Base-by-base conservation (phyloP, 768 basidiomycete genomes). In the Phlebiopsis gigantea region DNA sequence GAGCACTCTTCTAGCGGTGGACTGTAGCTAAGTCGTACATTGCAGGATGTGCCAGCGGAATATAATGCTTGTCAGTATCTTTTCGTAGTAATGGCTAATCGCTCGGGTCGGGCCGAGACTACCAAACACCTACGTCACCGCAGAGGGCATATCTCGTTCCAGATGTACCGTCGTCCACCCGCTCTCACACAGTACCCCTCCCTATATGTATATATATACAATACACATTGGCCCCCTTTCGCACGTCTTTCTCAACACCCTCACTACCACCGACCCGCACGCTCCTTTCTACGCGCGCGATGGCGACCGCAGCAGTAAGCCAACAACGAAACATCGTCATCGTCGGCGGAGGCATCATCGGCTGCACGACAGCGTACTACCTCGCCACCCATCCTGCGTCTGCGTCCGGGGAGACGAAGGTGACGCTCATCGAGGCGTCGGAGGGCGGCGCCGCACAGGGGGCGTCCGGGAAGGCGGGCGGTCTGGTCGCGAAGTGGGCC, bases 341-440 rank as follows among this genome's bases (percentile, higher is more conserved):
- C 58, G 77, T 95, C 58, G 92, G 93, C 25, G 93, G 85, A 21
- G 93, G 93, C 0, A 93, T 94, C 62, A 87, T 93, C 41, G 93
- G 93, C 8, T 84, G 86, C 57, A 87, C 86, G 1, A 88, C 85
- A 0, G 90, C 91, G 14, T 93, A 90, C 73, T 93, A 88, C 69
- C 76, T 92, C 51, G 73, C 86, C 14, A 76, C 76, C 22, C 83
- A 87, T 59, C 79, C 81, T 3, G 71, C 68, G 8, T 82, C 77
- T 63, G 63, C 72, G 15, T 57, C 73, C 3, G 58, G 71, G 9
- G 68, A 66, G 4, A 73, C 75, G 10, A 75, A 68, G 25, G 72
- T 89, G 43, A 87, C 83, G 15, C 72, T 92, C 7, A 69, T 96
- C 53, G 84, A 94, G 62, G 87, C 90, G 53, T 90, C 87, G 0